Conservation (phyloP, 768 basidiomycete species). For the Kwoniella newhampshirensis region DNA sequence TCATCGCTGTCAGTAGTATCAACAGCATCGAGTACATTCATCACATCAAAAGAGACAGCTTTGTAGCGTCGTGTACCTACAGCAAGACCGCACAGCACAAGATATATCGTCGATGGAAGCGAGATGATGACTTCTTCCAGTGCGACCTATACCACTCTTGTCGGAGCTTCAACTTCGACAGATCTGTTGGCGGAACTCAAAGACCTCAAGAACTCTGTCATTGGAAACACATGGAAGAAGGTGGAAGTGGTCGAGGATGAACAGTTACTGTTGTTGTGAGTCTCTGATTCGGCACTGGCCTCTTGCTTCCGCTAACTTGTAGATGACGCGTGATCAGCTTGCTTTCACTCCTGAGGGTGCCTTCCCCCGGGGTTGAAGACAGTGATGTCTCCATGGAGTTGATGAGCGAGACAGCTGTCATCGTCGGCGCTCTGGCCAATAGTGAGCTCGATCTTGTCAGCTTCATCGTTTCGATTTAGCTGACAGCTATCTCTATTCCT, state of each 20-base stretch:
- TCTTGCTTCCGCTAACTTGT: not conserved
- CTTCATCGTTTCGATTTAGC: not conserved
- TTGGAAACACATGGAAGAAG: slow-evolving; percentile 51
- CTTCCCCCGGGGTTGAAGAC: not conserved
- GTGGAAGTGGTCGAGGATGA: slow-evolving; percentile 46
- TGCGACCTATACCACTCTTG: not conserved
- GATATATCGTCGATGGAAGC: too few relatives aligned
- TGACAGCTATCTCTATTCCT: slow-evolving; percentile 17
- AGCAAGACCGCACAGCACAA: too few relatives aligned
- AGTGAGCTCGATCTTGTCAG: slow-evolving; percentile 22
- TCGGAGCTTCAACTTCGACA: not conserved
- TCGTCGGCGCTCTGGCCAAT: slow-evolving; percentile 48
- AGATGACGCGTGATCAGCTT: slow-evolving; percentile 3
- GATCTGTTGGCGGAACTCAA: slow-evolving; percentile 37
- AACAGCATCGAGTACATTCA: too few relatives aligned
- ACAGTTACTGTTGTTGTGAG: slow-evolving; percentile 29
- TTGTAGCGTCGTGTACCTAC: too few relatives aligned
- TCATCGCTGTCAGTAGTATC: too few relatives aligned
- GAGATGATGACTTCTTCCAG: slow-evolving; percentile 5
- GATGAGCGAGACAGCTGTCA: slow-evolving; percentile 45
- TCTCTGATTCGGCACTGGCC: too few relatives aligned
- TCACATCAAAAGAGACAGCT: not conserved
- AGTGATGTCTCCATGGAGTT: slow-evolving; percentile 24
- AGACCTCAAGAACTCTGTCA: slow-evolving; percentile 51
- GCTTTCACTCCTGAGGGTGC: slow-evolving; percentile 15